Base-by-base conservation (phyloP, 202 grass and related monocot species). In the Miscanthus sacchariflorus region DNA sequence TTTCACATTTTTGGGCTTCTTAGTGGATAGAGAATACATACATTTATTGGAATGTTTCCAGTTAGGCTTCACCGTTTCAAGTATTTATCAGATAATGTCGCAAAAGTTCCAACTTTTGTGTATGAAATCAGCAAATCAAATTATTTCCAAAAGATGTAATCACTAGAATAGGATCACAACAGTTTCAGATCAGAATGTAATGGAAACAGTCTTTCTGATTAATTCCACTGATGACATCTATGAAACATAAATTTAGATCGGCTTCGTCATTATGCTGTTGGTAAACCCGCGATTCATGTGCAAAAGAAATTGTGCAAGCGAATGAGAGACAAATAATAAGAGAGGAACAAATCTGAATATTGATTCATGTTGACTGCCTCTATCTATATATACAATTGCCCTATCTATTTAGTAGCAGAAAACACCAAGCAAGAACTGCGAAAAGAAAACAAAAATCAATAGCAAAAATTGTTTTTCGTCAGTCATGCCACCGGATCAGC, bases 401-500 rank as follows among this genome's bases (percentile, higher is more conserved):
- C 43, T 68, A 50, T 84, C 38, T 46, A 78, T 88, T 88, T 83
- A 40, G 65, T 79, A 84, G 33, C 52, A 64, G 40, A 33, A 63
- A 63, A 66, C 72, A 50, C 13, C 27, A n/a, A 19, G 64, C 27
- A 17, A 72, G 61, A 85, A 72, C 14, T 14, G 48, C 3, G 54
- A 59, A 73, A 38, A 50, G 33, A 21, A 49, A 45, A 13, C 56
- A 59, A 50, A 74, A 56, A 33, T 68, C 48, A 48, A 38, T 27
- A 74, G 19, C 69, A 35, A 56, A 85, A 83, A 72, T 1, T 24
- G 75, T 2, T 68, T 56, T 59, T 12, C 36, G 4, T 91, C 58
- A 88, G 70, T 91, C 85, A 70, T 91, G 89, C 81, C 81, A 88
- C 27, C 89, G 76, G 70, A 91, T 87, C 24, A 91, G 85, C 85